Evolutionary conservation across 257 asterid genomes (phyloP).

Genomic region (Henckelia pumila): DNA sequence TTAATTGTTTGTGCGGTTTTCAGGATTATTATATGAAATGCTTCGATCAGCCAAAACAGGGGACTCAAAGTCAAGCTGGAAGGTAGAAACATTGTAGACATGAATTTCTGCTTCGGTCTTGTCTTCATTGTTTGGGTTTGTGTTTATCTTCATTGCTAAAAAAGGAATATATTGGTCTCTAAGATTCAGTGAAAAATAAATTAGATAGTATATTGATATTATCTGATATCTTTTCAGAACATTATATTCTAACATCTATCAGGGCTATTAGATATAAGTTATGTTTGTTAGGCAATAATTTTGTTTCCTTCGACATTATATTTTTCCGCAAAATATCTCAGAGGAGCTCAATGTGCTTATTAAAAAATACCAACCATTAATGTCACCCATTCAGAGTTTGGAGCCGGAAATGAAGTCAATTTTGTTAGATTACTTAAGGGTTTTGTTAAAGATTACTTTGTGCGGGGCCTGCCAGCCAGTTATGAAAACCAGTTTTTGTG

Average conservation of each 20-base stretch:
- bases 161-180: neutral
- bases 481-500: neutral
- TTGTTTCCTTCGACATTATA: neutral
- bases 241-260: neutral
- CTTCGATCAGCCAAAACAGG: slow-evolving; percentile 88
- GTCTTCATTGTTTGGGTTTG: neutral
- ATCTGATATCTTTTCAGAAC: neutral
- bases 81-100: slow-evolving; percentile 47
- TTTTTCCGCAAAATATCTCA: neutral
- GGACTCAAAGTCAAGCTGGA: slow-evolving; percentile 91
- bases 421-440: neutral
- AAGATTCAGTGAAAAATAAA: neutral
- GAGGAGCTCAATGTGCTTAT: neutral
- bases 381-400: neutral
- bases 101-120: neutral
- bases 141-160: neutral
- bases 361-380: neutral
- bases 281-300: neutral
- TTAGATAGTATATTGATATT: neutral
- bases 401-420: neutral
- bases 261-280: neutral
- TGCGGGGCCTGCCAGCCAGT: neutral
- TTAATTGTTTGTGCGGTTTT: slow-evolving; percentile 26
- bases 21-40: slow-evolving; percentile 93
- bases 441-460: neutral